These are phyloP conservation scores for Alternaria angustiovoidea DNA, from an alignment of 2,329 filamentous ascomycete genomes.

Conservation along the genomic window DNA sequence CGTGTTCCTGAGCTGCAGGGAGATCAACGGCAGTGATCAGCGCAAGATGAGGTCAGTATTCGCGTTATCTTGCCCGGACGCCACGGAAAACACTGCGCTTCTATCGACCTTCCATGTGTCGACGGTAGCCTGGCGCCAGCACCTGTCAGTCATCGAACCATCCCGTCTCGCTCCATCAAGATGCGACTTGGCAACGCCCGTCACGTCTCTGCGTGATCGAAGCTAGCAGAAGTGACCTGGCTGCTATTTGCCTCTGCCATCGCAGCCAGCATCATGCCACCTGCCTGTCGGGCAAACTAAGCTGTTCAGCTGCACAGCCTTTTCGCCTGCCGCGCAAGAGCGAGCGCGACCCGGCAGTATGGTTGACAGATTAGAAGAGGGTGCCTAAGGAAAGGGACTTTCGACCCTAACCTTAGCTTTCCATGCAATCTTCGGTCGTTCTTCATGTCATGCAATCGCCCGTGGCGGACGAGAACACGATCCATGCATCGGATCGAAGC, in stretches of 20 bases:
- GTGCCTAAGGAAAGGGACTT: background rate
- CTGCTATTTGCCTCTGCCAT: background rate
- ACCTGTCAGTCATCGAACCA: constrained; percentile 10
- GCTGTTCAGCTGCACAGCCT: constrained; percentile 7
- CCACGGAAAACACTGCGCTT: constrained; percentile 1
- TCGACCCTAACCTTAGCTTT: constrained; percentile 3
- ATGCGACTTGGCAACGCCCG: constrained; percentile 14
- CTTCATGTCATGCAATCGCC: constrained; percentile 4
- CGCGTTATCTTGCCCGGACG: constrained; percentile 1
- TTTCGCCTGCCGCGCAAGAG: constrained; percentile 28
- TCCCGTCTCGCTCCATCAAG: constrained; percentile 6
- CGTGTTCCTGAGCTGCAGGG: constrained; percentile 17
- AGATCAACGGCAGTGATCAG: constrained; percentile 16
- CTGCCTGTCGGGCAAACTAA: constrained; percentile 2
- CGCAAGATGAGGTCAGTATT: constrained; percentile 7
- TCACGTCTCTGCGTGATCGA: constrained; percentile 8
- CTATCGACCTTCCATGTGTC: constrained; percentile 10
- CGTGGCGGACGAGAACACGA: constrained; percentile 5
- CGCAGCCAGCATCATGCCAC: background rate
- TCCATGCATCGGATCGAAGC: constrained; percentile 3
- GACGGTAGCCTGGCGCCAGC: constrained; percentile 9
- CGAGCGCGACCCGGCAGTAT: constrained; percentile 21
- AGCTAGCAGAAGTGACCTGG: background rate
- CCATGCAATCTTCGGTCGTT: constrained; percentile 3
- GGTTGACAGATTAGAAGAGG: constrained; percentile 4